Conservation (phyloP, 352 stramenopile species). For the Pythium folliculosum region DNA sequence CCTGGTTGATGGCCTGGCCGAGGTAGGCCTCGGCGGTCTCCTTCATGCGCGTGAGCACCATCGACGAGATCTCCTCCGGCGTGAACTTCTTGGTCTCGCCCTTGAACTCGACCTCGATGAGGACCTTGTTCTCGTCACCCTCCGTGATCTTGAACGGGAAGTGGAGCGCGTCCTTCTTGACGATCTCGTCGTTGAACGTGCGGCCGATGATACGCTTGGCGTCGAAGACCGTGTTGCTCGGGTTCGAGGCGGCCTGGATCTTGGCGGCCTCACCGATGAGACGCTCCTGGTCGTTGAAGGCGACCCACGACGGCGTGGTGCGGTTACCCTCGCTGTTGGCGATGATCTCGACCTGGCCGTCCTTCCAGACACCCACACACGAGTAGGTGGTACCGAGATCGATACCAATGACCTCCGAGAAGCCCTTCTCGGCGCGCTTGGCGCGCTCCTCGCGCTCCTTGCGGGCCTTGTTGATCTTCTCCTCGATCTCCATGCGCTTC, state of each 20-base stretch:
- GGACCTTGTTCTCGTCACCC: conserved; percentile 82
- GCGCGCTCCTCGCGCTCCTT: conserved; percentile 85
- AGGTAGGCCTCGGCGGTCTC: conserved; percentile 50
- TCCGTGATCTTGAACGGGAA: conserved; percentile 86
- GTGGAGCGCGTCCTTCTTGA: conserved; percentile 69
- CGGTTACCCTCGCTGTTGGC: conserved; percentile 68
- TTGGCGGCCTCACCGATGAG: conserved; percentile 92
- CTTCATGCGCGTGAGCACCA: conserved; percentile 62
- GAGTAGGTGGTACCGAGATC: conserved; percentile 96
- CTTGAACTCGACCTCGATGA: conserved; percentile 67
- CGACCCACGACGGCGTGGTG: conserved; percentile 93
- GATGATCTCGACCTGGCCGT: conserved; percentile 78
- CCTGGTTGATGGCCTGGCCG: conserved; percentile 34
- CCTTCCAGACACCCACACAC: conserved; percentile 97
- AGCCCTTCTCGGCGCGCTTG: conserved; percentile 86
- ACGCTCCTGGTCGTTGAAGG: conserved; percentile 64
- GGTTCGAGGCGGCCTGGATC: conserved; percentile 88
- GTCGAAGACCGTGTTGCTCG: conserved; percentile 95
- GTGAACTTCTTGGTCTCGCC: conserved; percentile 50
- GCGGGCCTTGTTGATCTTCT: conserved; percentile 89
- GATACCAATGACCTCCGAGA: conserved; percentile 87
- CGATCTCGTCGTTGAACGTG: conserved; percentile 85
- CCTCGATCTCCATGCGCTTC: conserved; percentile 89
- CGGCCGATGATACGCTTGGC: conserved; percentile 94
- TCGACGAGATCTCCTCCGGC: conserved; percentile 65